phyloP scores from a whole-genome alignment of 306 rosid species.

The Prunus armeniaca region DNA sequence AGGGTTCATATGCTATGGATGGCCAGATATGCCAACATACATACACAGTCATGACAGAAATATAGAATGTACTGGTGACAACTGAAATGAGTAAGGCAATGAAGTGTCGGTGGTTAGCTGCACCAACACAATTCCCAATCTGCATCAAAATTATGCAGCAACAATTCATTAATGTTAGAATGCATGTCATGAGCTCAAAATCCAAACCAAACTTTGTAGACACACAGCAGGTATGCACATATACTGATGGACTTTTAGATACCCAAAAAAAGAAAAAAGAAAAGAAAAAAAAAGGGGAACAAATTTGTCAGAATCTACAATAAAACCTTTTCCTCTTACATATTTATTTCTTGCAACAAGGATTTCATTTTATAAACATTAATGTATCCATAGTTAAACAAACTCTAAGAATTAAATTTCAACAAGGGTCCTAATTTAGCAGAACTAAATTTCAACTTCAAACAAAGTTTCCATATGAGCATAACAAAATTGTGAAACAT shows the following conservation, averaged over 20 bases:
- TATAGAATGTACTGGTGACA: constrained; percentile 59
- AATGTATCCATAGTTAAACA: not conserved
- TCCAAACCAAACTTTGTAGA: not conserved
- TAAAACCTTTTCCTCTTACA: not conserved
- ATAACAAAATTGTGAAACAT: too few relatives aligned
- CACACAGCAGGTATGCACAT: not conserved
- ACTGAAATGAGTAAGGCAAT: constrained; percentile 81
- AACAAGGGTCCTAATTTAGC: too few relatives aligned
- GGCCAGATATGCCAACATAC: constrained; percentile 60
- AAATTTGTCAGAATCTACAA: not conserved
- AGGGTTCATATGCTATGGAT: constrained; percentile 25
- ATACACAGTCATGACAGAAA: constrained; percentile 59
- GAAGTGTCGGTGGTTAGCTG: constrained; percentile 83
- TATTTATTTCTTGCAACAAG: not conserved
- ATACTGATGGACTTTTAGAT: too few relatives aligned
- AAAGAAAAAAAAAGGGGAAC: too few relatives aligned
- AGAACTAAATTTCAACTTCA: too few relatives aligned
- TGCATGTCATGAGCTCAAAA: constrained; percentile 5
- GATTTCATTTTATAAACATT: not conserved
- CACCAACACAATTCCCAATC: constrained; percentile 99
- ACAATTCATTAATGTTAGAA: constrained; percentile 11
- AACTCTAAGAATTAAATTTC: too few relatives aligned
- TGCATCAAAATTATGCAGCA: constrained; percentile 38
- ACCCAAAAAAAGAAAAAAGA: too few relatives aligned
- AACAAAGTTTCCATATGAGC: too few relatives aligned